Conservation (phyloP, 2,329 filamentous ascomycete species). For the Alternaria ethzedia region DNA sequence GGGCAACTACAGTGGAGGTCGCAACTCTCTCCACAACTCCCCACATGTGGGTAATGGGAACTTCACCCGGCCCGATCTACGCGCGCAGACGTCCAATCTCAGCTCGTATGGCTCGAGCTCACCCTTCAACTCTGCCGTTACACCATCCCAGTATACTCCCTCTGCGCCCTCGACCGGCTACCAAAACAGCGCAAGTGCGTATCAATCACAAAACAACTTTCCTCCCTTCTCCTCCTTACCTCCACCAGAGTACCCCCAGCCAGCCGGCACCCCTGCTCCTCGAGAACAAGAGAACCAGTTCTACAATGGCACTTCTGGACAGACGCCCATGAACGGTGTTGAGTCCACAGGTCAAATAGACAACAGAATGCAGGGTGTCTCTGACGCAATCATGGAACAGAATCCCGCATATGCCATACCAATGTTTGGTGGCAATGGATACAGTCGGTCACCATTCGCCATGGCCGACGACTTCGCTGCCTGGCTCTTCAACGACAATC, state of each 20-base stretch:
- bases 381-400: constrained; percentile 52
- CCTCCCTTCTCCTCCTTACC: constrained; percentile 66
- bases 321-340: constrained; percentile 47
- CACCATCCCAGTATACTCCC: constrained; percentile 57
- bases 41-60: constrained; percentile 44
- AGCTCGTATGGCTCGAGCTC: constrained; percentile 44
- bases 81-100: constrained; percentile 45
- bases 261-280: constrained; percentile 45
- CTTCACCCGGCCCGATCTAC: constrained; percentile 45
- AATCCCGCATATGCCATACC: constrained; percentile 71
- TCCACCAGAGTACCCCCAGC: constrained; percentile 60
- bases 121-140: constrained; percentile 42
- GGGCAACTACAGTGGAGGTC: constrained; percentile 38
- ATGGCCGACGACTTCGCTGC: constrained; percentile 88
- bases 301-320: constrained; percentile 45
- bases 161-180: constrained; percentile 53
- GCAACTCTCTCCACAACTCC: constrained; percentile 44
- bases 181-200: constrained; percentile 51
- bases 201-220: constrained; percentile 67
- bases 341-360: constrained; percentile 46
- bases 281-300: constrained; percentile 44
- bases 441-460: constrained; percentile 85
- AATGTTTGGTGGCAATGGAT: constrained; percentile 83
- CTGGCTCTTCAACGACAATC: constrained; percentile 78
- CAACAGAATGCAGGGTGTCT: constrained; percentile 43